Conservation (phyloP, 2,329 filamentous ascomycete genomes). For the Scedosporium boydii region DNA sequence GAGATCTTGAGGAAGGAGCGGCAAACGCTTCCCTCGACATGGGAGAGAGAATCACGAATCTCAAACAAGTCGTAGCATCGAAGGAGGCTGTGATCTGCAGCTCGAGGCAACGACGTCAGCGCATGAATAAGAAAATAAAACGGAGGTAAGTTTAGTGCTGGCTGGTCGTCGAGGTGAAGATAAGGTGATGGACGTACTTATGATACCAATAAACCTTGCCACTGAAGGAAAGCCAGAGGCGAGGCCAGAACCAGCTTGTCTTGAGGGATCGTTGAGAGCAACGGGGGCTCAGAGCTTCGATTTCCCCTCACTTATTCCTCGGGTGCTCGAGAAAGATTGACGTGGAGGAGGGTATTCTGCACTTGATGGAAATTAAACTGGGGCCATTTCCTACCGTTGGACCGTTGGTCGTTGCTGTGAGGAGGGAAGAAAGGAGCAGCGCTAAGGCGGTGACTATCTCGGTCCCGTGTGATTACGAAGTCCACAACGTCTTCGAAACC, state of each 20-base stretch:
- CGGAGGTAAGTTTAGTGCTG: background rate
- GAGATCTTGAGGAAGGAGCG: background rate
- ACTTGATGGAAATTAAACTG: background rate
- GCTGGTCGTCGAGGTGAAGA: background rate
- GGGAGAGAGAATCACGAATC: constrained; percentile 2
- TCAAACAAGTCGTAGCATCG: constrained; percentile 11
- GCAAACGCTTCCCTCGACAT: background rate
- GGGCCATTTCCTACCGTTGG: background rate
- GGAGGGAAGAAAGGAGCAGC: background rate
- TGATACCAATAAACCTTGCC: background rate
- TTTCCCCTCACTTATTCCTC: constrained; percentile 7
- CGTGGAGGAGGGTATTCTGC: constrained; percentile 1
- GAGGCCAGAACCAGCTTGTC: background rate
- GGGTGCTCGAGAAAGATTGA: background rate
- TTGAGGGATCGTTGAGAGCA: background rate
- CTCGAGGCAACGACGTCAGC: constrained; percentile 38
- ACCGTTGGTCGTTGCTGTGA: background rate
- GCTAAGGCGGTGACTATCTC: too few species aligned
- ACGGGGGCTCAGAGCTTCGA: background rate
- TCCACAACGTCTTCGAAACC: too few species aligned
- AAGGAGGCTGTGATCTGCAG: constrained; percentile 24
- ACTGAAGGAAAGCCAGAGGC: background rate
- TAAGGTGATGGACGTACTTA: background rate
- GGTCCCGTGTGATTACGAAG: too few species aligned
- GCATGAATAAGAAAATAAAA: constrained; percentile 20